phyloP scores from a whole-genome alignment of 2,329 filamentous ascomycete genomes.

The Magnaporthales sp. region DNA sequence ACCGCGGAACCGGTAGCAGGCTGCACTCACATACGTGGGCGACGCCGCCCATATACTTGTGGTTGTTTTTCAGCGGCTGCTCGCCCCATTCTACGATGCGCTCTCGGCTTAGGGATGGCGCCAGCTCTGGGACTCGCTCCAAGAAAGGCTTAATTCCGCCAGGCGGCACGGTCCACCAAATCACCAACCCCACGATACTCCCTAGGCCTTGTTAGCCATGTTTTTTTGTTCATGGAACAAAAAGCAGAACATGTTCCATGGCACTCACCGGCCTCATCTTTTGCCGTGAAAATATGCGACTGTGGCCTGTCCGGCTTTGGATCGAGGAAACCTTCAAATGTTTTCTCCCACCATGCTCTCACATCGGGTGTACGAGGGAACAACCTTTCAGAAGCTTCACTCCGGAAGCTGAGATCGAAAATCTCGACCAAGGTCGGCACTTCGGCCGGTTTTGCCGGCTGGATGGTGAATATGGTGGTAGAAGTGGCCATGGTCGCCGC shows the following conservation, averaged over 20 bases:
- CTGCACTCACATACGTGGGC: slow-evolving; percentile 4
- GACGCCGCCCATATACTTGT: background rate
- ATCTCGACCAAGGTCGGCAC: background rate
- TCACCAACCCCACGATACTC: background rate
- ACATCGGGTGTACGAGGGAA: background rate
- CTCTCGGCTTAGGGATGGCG: background rate
- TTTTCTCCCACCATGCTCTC: background rate
- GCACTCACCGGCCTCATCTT: background rate
- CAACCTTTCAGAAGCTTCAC: background rate
- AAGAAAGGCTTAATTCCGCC: background rate
- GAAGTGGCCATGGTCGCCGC: background rate
- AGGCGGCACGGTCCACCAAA: background rate
- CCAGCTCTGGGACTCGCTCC: background rate
- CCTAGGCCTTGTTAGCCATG: background rate
- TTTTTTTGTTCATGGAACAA: background rate
- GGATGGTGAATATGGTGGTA: background rate
- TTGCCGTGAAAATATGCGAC: background rate
- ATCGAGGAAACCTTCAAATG: background rate
- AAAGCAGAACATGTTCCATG: no score
- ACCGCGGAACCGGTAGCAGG: background rate
- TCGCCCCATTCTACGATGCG: background rate
- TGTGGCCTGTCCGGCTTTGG: background rate
- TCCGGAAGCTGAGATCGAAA: background rate
- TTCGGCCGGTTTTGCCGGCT: background rate
- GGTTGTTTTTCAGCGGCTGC: background rate